Evolutionary conservation across 2,329 filamentous ascomycete genomes (phyloP).

Genomic region (Diaporthe citri): DNA sequence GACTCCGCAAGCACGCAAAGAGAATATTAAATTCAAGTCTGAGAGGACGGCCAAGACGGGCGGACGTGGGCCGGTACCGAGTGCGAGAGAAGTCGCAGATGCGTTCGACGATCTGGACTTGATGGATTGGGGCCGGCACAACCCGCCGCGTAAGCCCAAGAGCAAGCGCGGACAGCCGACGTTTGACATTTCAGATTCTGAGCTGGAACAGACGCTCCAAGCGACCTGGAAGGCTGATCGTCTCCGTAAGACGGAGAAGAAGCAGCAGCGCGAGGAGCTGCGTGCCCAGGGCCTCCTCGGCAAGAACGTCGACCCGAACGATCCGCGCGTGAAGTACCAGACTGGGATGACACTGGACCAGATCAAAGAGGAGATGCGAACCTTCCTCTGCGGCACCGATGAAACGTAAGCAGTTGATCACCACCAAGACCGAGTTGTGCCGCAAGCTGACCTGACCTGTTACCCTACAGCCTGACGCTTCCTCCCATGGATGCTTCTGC

Average conservation of each 20-base stretch:
- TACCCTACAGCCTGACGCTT: constrained; percentile 70
- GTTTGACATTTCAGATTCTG: constrained; percentile 73
- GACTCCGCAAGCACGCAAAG: neutral
- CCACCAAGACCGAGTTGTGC: too few species aligned
- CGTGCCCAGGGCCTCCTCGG: constrained; percentile 76
- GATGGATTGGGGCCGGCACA: constrained; percentile 82
- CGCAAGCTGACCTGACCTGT: constrained; percentile 39
- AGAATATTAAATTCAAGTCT: neutral
- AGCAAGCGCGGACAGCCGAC: constrained; percentile 65
- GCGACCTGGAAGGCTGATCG: constrained; percentile 76
- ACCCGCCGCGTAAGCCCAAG: constrained; percentile 73
- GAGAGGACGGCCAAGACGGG: constrained; percentile 1
- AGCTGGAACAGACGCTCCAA: constrained; percentile 72
- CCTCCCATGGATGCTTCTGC: constrained; percentile 86
- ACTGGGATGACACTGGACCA: constrained; percentile 78
- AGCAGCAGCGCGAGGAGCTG: constrained; percentile 76
- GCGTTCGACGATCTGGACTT: constrained; percentile 80
- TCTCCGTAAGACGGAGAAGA: constrained; percentile 77
- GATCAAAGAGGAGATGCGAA: constrained; percentile 78
- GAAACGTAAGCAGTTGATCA: constrained; percentile 67
- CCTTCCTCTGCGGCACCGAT: constrained; percentile 75
- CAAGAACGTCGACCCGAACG: constrained; percentile 65
- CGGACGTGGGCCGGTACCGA: constrained; percentile 46
- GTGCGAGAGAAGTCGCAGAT: constrained; percentile 58
- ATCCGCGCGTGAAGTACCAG: constrained; percentile 78